Evolutionary conservation across 257 asterid genomes (phyloP), one percentile per base, ranked within the genome.

Genomic region (Ilex asprella): DNA sequence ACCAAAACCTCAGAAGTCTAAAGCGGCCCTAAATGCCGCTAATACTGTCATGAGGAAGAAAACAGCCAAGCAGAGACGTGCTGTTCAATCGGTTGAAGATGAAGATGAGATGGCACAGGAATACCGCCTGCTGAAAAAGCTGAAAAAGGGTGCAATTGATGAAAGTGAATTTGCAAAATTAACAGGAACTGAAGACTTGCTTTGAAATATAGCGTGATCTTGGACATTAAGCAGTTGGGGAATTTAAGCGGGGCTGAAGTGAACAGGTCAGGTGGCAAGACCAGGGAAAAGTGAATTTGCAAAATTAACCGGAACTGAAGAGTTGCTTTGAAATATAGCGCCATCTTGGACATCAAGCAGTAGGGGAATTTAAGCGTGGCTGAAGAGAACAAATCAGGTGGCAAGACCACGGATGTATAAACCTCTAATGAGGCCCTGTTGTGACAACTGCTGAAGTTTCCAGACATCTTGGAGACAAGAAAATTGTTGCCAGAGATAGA

Each of bases 11-110:
- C 69, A 73, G 70, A 77, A 80, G 70, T 68, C 61, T 30, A 88
- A 78, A 78, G 67, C 72, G 51, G 63, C 56, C 12, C 13, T 78
- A 16, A 80, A 74, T 12, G 68, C 80, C 67, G 66, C 76, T 7
- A 55, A 72, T 43, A 44, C 72, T 44, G 80, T 62, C 30, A 61
- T 7, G 74, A 93, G 79, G 83, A 93, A 87, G 85, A 81, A 82
- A 77, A 89, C 95, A 14, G 97, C 99, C n/a, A 76, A 70, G 64
- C 89, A 87, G 75, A 82, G 97, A 66, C 92, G 96, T 41, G 92
- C 95, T 16, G 79, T 66, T 50, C 96, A 93, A 63, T 78, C 95
- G 21, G 72, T 81, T 27, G 95, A 89, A 69, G 96, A 89, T 68
- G 95, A 93, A 16, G 96, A 89, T 29, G 97, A 92, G 72, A 69